A percentile compares a stretch with the other conserved stretches of the same genome.
Conservation (phyloP, 805 yeast genomes). For the Saccharomycopsis synnaedendra region DNA sequence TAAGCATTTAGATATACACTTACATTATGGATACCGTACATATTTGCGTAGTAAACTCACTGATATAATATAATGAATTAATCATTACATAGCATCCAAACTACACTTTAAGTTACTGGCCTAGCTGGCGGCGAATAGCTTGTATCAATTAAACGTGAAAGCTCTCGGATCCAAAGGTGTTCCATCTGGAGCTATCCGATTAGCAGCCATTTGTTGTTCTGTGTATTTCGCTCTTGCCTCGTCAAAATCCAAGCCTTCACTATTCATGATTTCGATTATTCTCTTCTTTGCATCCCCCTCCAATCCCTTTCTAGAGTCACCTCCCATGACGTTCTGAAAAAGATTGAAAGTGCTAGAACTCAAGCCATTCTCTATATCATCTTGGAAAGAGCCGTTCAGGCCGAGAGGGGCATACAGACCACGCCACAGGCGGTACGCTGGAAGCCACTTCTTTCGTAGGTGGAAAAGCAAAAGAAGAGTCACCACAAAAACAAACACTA, state of each 20-base stretch:
- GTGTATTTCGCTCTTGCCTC: slow-evolving; percentile 53
- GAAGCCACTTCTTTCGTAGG: slow-evolving; percentile 22
- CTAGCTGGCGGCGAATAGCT: too few relatives aligned
- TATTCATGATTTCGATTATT: slow-evolving; percentile 44
- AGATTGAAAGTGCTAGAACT: slow-evolving; percentile 50
- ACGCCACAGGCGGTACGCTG: slow-evolving; percentile 3
- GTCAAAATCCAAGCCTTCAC: slow-evolving; percentile 42
- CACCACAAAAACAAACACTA: slow-evolving; percentile 15
- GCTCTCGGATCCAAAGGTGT: slow-evolving; percentile 57
- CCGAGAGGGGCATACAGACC: not conserved
- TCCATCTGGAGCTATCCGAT: slow-evolving; percentile 55
- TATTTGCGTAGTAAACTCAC: too few relatives aligned
- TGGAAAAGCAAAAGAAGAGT: slow-evolving; percentile 22
- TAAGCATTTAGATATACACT: too few relatives aligned
- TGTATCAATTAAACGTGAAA: slow-evolving; percentile 29
- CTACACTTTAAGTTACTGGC: too few relatives aligned
- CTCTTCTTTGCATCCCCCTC: slow-evolving; percentile 40
- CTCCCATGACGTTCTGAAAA: slow-evolving; percentile 27
- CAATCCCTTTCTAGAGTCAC: slow-evolving; percentile 53
- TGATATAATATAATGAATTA: too few relatives aligned
- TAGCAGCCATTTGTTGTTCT: slow-evolving; percentile 28
- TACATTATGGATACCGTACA: too few relatives aligned
- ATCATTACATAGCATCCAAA: too few relatives aligned
- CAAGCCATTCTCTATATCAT: slow-evolving; percentile 49
- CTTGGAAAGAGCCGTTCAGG: slow-evolving; percentile 21